Conservation (phyloP, 805 yeast species). For the Ogataea philodendri region DNA sequence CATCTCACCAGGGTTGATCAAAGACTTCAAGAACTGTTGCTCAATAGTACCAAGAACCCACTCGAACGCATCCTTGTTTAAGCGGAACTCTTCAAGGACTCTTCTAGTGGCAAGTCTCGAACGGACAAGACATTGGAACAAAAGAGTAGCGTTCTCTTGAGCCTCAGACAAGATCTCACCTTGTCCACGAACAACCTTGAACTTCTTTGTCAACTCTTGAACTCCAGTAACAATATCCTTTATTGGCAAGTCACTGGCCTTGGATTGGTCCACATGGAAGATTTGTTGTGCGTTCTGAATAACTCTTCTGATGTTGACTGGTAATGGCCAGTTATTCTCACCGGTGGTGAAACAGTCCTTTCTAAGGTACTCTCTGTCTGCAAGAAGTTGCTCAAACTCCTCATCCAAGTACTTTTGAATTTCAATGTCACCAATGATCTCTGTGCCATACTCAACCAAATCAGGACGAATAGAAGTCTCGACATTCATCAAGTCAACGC, state of each 20-base stretch:
- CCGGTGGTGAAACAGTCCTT: constrained; percentile 83
- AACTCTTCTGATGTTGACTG: constrained; percentile 94
- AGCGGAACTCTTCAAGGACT: constrained; percentile 84
- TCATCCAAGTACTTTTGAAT: constrained; percentile 77
- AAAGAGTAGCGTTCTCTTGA: constrained; percentile 83
- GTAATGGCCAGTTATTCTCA: constrained; percentile 96
- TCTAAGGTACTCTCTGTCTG: constrained; percentile 80
- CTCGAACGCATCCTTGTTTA: constrained; percentile 82
- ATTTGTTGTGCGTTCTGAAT: constrained; percentile 96
- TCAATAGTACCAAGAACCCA: constrained; percentile 97
- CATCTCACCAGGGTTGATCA: constrained; percentile 98
- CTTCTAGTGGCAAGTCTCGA: constrained; percentile 90
- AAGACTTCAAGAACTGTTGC: constrained; percentile 85
- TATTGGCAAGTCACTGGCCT: constrained; percentile 86
- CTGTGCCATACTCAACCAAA: constrained; percentile 82
- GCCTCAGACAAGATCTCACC: constrained; percentile 75
- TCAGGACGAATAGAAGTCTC: constrained; percentile 65
- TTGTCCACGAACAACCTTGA: constrained; percentile 80
- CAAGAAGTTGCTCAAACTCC: constrained; percentile 74
- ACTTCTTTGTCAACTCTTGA: constrained; percentile 58
- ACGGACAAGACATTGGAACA: constrained; percentile 89
- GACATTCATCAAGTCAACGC: constrained; percentile 80
- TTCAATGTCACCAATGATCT: constrained; percentile 84
- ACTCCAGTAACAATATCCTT: constrained; percentile 77
- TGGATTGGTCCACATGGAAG: constrained; percentile 87